A percentile compares a stretch with the other conserved stretches of the same genome.
These are phyloP conservation scores for Selaginella tamariscina DNA, from an alignment of 75 land plant species.

Conservation along the genomic window DNA sequence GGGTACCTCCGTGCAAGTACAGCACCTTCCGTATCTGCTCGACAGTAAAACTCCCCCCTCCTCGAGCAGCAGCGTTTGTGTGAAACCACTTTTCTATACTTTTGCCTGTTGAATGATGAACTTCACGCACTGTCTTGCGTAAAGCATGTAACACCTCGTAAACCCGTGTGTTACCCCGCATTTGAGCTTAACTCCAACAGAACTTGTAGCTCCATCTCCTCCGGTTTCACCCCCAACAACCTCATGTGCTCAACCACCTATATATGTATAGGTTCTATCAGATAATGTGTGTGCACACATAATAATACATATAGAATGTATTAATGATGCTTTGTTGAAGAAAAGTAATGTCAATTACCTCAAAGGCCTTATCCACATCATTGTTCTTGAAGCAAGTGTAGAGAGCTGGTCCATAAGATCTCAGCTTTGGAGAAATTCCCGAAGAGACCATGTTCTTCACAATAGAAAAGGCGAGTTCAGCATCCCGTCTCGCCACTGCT, in stretches of 20 bases:
- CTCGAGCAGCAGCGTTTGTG: conserved; percentile 31
- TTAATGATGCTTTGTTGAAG: too few species aligned
- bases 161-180: conserved; percentile 44
- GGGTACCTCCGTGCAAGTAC: too few species aligned
- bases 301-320: too few species aligned
- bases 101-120: conserved; percentile 43
- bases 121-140: conserved; percentile 43
- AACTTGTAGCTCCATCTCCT: conserved; percentile 66
- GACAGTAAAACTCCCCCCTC: not conserved
- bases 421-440: conserved; percentile 46
- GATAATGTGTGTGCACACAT: too few species aligned
- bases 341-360: too few species aligned
- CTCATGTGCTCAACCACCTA: conserved; percentile 65
- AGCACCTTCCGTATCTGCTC: conserved; percentile 33
- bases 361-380: conserved; percentile 61
- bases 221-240: conserved; percentile 37
- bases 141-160: conserved; percentile 61
- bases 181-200: conserved; percentile 47
- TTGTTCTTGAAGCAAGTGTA: conserved; percentile 47
- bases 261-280: too few species aligned
- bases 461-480: conserved; percentile 56
- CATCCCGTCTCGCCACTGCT: conserved; percentile 63
- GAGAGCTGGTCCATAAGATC: conserved; percentile 75
- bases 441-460: conserved; percentile 42
- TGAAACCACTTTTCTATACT: conserved; percentile 61